phyloP scores from a whole-genome alignment of 371 early-diverging fungal genomes.

The Zancudomyces culisetae region DNA sequence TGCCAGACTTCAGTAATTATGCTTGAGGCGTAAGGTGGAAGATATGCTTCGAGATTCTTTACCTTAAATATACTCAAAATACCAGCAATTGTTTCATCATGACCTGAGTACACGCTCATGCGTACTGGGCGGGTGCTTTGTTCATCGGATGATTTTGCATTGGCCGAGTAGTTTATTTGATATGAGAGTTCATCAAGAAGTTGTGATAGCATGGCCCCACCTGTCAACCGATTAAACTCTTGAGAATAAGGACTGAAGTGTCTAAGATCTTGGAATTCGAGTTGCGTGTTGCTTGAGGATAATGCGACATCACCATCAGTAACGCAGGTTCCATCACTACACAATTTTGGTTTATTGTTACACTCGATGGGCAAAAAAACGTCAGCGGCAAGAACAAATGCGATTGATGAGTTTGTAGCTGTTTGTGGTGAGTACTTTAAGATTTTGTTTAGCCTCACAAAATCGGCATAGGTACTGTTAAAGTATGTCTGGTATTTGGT shows the following conservation, averaged over 20 bases:
- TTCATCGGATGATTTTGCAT: background rate
- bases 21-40: conserved; percentile 42
- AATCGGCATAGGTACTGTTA: background rate
- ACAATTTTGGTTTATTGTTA: background rate
- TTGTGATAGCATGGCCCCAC: background rate
- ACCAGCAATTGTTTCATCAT: conserved; percentile 29
- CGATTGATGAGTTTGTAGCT: background rate
- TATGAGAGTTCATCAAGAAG: background rate
- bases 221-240: background rate
- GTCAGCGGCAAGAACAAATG: background rate
- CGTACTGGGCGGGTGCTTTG: conserved; percentile 2
- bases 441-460: background rate
- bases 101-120: conserved; percentile 31
- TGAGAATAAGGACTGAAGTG: background rate
- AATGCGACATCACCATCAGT: background rate
- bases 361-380: background rate
- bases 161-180: background rate
- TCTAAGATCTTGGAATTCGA: background rate
- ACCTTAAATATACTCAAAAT: conserved; percentile 26
- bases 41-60: conserved; percentile 20
- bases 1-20: conserved; percentile 36
- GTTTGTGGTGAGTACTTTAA: background rate
- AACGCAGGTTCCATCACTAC: background rate
- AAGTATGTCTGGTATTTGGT: conserved; percentile 19
- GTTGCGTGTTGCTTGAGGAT: background rate